phyloP scores from a whole-genome alignment of 305 asterid genomes.

The Fraxinus xanthoxyloides region DNA sequence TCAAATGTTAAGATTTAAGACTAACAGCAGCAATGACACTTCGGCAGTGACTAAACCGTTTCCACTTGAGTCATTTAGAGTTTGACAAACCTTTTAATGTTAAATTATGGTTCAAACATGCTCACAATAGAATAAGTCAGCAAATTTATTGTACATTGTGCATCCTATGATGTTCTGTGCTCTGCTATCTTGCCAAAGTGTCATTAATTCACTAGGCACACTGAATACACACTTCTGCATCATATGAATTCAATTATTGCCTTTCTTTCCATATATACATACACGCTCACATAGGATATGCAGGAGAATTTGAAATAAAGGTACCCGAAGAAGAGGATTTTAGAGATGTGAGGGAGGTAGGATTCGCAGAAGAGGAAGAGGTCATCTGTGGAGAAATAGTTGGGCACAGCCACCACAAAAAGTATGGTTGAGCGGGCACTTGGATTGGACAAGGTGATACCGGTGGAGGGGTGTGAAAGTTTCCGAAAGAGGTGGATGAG shows the following conservation, averaged over 20 bases:
- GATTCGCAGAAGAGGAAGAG: slow-evolving; percentile 71
- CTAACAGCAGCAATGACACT: background rate
- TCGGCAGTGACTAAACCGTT: background rate
- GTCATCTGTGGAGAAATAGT: slow-evolving; percentile 65
- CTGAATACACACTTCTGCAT: background rate
- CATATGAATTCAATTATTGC: background rate
- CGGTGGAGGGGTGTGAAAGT: slow-evolving; percentile 42
- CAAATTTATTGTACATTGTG: background rate
- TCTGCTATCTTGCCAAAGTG: background rate
- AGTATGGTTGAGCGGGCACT: slow-evolving; percentile 52
- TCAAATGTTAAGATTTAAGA: background rate
- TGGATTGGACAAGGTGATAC: slow-evolving; percentile 41
- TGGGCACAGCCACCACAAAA: slow-evolving; percentile 82
- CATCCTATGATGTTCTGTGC: background rate
- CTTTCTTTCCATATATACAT: background rate
- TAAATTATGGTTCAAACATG: background rate
- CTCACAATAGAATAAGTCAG: background rate
- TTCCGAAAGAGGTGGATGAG: slow-evolving; percentile 81
- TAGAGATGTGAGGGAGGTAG: slow-evolving; percentile 48
- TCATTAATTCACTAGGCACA: background rate
- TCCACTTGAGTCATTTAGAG: background rate
- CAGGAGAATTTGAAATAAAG: background rate
- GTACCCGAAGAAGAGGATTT: slow-evolving; percentile 63
- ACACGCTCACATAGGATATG: background rate
- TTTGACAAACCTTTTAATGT: background rate